Conservation (phyloP, 176 grass and related monocot species). For the Tillandsia leiboldiana region DNA sequence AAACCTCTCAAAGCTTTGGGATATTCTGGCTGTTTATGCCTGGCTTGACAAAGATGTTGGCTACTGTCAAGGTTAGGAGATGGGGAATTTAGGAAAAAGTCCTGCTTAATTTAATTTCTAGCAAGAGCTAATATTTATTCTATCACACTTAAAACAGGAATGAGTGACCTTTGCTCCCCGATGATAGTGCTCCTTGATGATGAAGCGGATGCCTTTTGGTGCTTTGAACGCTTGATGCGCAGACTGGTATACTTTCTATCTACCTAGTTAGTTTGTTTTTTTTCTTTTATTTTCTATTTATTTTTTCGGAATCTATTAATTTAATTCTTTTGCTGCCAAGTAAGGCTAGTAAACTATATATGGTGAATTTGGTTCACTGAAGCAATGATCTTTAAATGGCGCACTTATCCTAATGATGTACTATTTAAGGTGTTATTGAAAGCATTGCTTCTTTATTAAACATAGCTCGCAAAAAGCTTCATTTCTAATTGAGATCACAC, state of each 20-base stretch:
- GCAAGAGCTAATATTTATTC: conserved; percentile 4
- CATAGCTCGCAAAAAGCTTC: background rate
- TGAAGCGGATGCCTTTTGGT: conserved; percentile 98
- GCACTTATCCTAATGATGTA: background rate
- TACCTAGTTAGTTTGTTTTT: background rate
- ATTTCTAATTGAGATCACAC: background rate
- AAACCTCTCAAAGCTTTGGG: conserved; percentile 96
- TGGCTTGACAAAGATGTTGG: conserved; percentile 99
- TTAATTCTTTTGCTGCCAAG: no score
- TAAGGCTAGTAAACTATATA: no score
- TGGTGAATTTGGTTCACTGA: no score
- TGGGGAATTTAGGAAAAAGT: background rate
- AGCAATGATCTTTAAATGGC: no score
- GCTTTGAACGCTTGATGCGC: conserved; percentile 95
- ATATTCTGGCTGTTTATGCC: conserved; percentile 92
- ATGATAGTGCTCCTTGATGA: conserved; percentile 90
- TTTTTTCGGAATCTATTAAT: background rate
- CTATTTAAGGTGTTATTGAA: background rate
- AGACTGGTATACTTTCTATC: conserved; percentile 65
- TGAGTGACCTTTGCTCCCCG: conserved; percentile 99
- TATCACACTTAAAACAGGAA: conserved; percentile 52
- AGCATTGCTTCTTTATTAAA: background rate
- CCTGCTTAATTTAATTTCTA: background rate
- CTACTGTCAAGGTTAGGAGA: conserved; percentile 81
- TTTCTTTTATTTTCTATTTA: background rate